A percentile compares a stretch with the other conserved stretches of the same genome.
Evolutionary conservation across 208 protist genomes (phyloP).

Genomic region (Wallacemonas sp.): DNA sequence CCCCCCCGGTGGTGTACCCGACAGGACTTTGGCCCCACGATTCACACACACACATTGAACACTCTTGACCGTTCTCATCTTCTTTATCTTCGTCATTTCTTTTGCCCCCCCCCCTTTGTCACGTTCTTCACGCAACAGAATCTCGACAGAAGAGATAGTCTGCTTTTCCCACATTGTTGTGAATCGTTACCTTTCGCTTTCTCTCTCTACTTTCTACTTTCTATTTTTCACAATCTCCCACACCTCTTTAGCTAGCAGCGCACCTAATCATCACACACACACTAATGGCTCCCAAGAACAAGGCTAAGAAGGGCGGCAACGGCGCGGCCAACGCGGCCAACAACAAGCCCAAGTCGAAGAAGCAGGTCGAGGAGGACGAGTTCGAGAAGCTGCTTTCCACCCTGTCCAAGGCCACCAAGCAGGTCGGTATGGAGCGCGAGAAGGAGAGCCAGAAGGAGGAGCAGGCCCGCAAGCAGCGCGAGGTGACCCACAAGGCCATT

Average conservation of each 20-base stretch:
- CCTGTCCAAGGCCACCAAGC: slow-evolving; percentile 64
- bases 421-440: slow-evolving; percentile 34
- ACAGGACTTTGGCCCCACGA: no score
- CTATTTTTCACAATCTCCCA: no score
- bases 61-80: background rate
- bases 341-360: slow-evolving; percentile 41
- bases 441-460: slow-evolving; percentile 42
- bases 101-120: background rate
- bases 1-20: no score
- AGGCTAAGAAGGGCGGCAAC: slow-evolving; percentile 19
- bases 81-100: background rate
- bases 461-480: slow-evolving; percentile 33
- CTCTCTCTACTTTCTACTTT: no score
- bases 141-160: slow-evolving; percentile 3
- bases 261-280: slow-evolving; percentile 2
- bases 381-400: slow-evolving; percentile 73
- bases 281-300: slow-evolving; percentile 37
- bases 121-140: background rate
- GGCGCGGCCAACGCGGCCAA: slow-evolving; percentile 3
- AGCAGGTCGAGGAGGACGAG: slow-evolving; percentile 59
- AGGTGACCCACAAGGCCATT: slow-evolving; percentile 42
- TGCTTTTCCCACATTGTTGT: no score
- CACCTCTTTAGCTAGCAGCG: no score
- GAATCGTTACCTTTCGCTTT: no score
- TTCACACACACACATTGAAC: no score